These are phyloP conservation scores for Salmacisia buchloeana DNA, from an alignment of 1,284 basidiomycete genomes.

Conservation along the genomic window DNA sequence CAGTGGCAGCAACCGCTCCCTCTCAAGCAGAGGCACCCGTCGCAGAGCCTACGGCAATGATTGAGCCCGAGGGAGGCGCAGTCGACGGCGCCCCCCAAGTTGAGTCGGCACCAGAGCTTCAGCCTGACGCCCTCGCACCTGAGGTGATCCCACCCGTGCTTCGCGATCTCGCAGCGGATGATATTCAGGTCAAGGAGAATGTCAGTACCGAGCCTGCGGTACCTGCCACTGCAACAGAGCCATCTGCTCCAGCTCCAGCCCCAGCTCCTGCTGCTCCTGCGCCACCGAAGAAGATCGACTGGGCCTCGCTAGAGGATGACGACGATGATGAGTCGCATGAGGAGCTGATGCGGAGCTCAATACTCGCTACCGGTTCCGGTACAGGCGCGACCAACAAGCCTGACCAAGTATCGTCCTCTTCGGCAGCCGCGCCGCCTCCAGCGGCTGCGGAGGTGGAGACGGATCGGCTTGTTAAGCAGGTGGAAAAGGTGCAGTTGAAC, in stretches of 20 bases:
- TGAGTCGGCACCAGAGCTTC: background rate
- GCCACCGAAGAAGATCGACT: slow-evolving; percentile 3
- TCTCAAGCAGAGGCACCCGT: background rate
- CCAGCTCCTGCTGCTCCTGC: background rate
- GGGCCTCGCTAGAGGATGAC: background rate
- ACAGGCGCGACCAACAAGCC: background rate
- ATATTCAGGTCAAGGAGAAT: too few relatives aligned
- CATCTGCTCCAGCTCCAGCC: background rate
- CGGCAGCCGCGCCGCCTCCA: background rate
- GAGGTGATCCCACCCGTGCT: background rate
- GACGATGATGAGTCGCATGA: background rate
- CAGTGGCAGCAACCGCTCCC: background rate
- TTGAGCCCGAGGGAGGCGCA: slow-evolving; percentile 2
- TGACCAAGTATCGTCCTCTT: background rate
- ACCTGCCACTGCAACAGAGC: background rate
- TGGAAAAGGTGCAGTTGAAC: too few relatives aligned
- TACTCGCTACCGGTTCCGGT: background rate
- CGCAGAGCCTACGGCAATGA: background rate
- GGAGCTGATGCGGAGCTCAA: background rate
- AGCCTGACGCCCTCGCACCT: background rate
- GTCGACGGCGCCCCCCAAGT: background rate
- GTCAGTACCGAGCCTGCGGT: background rate
- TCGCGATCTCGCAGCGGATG: background rate
- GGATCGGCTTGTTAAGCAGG: background rate
- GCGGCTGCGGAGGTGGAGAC: background rate